Evolutionary conservation across 1,284 basidiomycete genomes (phyloP), one percentile per base, ranked within the genome.

Genomic region (Heimioporus retisporus): DNA sequence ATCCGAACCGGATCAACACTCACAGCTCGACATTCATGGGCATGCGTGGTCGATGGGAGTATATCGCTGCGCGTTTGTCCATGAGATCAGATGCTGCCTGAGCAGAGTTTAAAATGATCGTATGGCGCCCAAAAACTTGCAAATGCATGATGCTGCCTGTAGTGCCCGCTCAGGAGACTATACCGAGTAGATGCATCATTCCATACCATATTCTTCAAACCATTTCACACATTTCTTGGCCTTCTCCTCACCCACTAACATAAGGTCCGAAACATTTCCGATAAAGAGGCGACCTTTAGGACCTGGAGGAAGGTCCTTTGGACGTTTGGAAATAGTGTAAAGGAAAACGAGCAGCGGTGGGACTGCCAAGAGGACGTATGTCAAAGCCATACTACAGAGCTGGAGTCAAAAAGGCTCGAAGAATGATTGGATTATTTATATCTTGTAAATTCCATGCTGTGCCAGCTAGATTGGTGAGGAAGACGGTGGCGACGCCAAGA

Each of bases 11-110:
- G 55, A 60, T 2, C 4, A 25, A 28, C 16, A 23, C 68, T 57
- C 44, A 68, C 65, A 70, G 64, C 6, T 70, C 69, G n/a, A 25
- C n/a, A 5, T 61, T 16, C 69, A 70, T 70, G 55, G 50, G 31
- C 61, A 65, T 61, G 35, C 64, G 57, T 19, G 69, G 69, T 58
- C 69, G 55, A 54, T 65, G 4, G 8, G 69, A 70, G 25, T 71
- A 70, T 11, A 68, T 68, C 40, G 65, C 51, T 4, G 66, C 65
- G 43, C 69, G 61, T 28, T 70, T 70, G 54, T 68, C 69, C 66
- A 70, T 65, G 40, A 70, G 65, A 61, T 70, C 69, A 13, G 35
- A 25, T 1, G 63, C 46, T 4, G 66, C 61, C 16, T 65, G 64
- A 15, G 58, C 65, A 6, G 64, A 61, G 61, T 70, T 70, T 3